A percentile compares a stretch with the other conserved stretches of the same genome.
Evolutionary conservation across 148 eudicot species (phyloP).

Genomic region (Vaccinium myrtillus): DNA sequence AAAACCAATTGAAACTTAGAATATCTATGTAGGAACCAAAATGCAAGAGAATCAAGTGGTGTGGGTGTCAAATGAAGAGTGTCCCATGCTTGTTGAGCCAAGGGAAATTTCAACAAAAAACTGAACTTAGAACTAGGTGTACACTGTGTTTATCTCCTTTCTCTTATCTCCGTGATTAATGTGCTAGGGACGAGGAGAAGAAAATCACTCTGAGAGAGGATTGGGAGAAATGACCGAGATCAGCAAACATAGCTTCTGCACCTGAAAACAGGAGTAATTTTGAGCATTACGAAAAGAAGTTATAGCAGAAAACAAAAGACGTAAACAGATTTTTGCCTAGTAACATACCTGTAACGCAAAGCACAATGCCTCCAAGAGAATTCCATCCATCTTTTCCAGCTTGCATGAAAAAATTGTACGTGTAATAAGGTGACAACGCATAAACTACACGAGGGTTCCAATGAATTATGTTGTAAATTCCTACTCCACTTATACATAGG

Average conservation of each 20-base stretch:
- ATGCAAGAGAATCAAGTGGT: background rate
- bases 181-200: background rate
- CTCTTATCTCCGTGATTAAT: background rate
- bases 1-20: conserved; percentile 4
- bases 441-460: conserved; percentile 45
- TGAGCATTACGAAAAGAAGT: background rate
- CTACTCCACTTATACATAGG: conserved; percentile 40
- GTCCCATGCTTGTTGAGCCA: background rate
- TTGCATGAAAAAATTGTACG: conserved; percentile 35
- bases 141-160: background rate
- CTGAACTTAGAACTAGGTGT: background rate
- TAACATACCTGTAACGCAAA: conserved; percentile 44
- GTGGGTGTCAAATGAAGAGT: background rate
- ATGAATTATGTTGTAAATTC: conserved; percentile 42
- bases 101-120: background rate
- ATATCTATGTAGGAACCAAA: background rate
- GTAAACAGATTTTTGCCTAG: background rate
- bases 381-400: conserved; percentile 47
- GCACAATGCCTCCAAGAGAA: conserved; percentile 47
- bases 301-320: background rate
- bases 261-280: conserved; percentile 28
- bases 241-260: conserved; percentile 59
- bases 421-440: conserved; percentile 48
- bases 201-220: conserved; percentile 40
- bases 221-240: conserved; percentile 54